phyloP scores from a whole-genome alignment of 345 rosid species.

The Boechera divaricarpa region DNA sequence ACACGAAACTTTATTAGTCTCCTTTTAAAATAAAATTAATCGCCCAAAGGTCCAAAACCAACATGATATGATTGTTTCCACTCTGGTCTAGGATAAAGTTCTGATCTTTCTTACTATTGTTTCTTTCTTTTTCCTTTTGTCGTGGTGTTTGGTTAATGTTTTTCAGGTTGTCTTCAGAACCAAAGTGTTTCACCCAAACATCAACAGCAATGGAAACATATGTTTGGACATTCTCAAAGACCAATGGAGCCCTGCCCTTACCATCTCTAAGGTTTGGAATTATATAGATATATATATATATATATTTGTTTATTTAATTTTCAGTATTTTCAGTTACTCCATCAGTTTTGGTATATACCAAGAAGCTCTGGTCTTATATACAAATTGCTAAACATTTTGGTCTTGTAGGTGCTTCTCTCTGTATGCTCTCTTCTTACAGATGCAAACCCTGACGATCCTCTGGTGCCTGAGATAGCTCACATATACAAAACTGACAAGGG shows the following conservation, averaged over 20 bases:
- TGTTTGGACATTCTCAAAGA: constrained; percentile 73
- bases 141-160: constrained; percentile 13
- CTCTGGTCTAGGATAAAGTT: not conserved
- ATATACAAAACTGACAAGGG: constrained; percentile 58
- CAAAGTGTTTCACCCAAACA: constrained; percentile 72
- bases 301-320: not conserved
- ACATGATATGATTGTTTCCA: not conserved
- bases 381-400: constrained; percentile 20
- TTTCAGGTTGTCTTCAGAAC: constrained; percentile 65
- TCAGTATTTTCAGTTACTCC: not conserved
- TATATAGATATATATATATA: not conserved
- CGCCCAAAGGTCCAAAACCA: not conserved
- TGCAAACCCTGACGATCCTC: constrained; percentile 72
- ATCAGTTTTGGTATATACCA: not conserved
- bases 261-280: constrained; percentile 60
- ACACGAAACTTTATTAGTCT: not conserved
- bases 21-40: not conserved
- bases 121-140: not conserved
- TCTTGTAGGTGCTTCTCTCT: constrained; percentile 61
- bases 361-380: not conserved
- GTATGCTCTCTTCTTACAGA: constrained; percentile 73
- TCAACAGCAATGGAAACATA: constrained; percentile 65
- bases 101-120: not conserved
- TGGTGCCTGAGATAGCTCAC: constrained; percentile 68
- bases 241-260: constrained; percentile 81